Evolutionary conservation across 441 rosid genomes (phyloP), one percentile per base, ranked within the genome.

Genomic region (Omphalea diandra): DNA sequence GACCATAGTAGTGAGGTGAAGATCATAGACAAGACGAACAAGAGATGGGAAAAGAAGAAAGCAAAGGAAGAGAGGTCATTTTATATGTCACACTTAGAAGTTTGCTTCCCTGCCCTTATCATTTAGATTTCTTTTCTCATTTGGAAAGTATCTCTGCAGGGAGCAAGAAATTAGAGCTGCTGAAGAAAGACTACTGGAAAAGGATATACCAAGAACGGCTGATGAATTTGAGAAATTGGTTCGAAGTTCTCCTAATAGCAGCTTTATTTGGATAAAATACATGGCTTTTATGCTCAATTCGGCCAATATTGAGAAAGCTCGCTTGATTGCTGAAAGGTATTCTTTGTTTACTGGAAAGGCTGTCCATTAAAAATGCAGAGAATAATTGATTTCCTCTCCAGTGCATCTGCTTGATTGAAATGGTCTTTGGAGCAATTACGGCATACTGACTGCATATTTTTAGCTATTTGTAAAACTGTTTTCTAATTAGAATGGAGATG

Each of bases 301-400:
- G 83, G 91, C 94, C 71, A 89, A 93, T 79, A 73, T 87, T 11
- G 97, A 95, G 89, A 89, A 89, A 81, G 97, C 99, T 61, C 95
- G 99, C 20, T 85, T 92, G n/a, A 84, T 89, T 38, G 97, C 97
- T 61, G 98, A 95, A 82, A 91, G 99, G 99, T 95, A 87, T 26
- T 55, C 20, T 35, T 52, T 3, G n/a, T 38, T 53, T 24, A 24
- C 8, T 17, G 54, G 17, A 41, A 14, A 26, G 24, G 44, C 14
- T 36, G 9, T 36, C 40, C 11, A 20, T 59, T 17, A 24, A 14
- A 17, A 27, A 41, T 43, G 65, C n/a, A 8, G 18, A 61, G 38
- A 9, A 4, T 38, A 18, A 5, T 38, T 40, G 3, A 59, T 55
- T 41, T 24, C 22, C 2, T 6, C 3, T 40, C 4, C 22, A 35